Evolutionary conservation across 768 basidiomycete genomes (phyloP), one percentile per base, ranked within the genome.

Genomic region (Macrolepiota albuminosa): DNA sequence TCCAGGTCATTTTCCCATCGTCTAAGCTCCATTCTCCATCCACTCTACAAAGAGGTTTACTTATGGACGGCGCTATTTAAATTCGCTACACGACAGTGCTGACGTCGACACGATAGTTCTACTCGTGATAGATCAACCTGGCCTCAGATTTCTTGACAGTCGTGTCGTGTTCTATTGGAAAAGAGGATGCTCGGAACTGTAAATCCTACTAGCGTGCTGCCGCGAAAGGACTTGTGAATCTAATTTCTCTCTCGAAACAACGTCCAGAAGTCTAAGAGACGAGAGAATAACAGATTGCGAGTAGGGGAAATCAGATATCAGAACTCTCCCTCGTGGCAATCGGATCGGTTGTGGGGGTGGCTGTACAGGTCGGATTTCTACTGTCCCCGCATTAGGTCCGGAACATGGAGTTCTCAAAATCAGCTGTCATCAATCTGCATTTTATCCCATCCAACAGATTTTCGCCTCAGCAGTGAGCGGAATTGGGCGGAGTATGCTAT

Each of bases 401-500:
- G 18, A 42, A 29, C 24, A 45, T 73, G 76, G 2, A 61, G 4
- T n/a, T 47, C 21, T 59, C 18, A 31, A 56, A 63, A 63, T 63
- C 61, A 63, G 54, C 43, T 63, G 61, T 24, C 43, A 43, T 26
- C 34, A 14, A 37, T 46, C 29, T 42, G 4, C 34, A 9, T 48
- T 54, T 11, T 29, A 58, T 49, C 24, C 33, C 37, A 58, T 49
- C 24, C 46, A 18, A 9, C 11, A 21, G 11, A 9, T 24, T 13
- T 5, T 13, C 4, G 21, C 24, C 46, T 45, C 42, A 48, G 10
- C 31, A 26, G 36, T 37, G 26, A 46, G 36, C 14, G 29, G 49
- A 11, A 24, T 37, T 29, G 43, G 21, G 36, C 55, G 45, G 52
- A 60, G 56, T 14, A 66, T 66, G 64, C 58, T 57, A 39, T 21